Evolutionary conservation across 139 green algal genomes (phyloP).

Genomic region (Marvania coccoides): DNA sequence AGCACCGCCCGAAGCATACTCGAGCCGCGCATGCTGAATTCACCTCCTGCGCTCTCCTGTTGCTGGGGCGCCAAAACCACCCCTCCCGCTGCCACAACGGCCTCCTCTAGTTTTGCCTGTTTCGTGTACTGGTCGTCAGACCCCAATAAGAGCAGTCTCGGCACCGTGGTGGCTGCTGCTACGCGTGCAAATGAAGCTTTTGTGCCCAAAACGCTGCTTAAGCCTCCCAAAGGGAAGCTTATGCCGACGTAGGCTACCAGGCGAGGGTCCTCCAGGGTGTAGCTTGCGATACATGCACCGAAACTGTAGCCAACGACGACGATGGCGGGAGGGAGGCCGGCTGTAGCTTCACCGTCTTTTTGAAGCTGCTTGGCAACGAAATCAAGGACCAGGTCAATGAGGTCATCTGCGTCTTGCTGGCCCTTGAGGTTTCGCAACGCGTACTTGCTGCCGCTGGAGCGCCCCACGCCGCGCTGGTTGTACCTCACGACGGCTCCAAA

Average conservation of each 20-base stretch:
- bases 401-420: neutral
- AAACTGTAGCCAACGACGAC: conserved; percentile 20
- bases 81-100: neutral
- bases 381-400: neutral
- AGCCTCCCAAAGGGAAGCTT: conserved; percentile 10
- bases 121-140: conserved; percentile 23
- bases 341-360: too few species aligned
- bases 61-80: neutral
- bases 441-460: conserved; percentile 8
- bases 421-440: neutral
- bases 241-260: conserved; percentile 17
- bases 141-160: conserved; percentile 15
- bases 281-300: conserved; percentile 24
- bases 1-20: too few species aligned
- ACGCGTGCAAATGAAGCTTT: conserved; percentile 8
- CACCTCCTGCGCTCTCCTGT: neutral
- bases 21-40: neutral
- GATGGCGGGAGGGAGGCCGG: too few species aligned
- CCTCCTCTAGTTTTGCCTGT: neutral
- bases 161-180: neutral
- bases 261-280: conserved; percentile 9
- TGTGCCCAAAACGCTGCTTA: conserved; percentile 17
- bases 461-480: conserved; percentile 31
- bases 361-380: neutral
- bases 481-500: conserved; percentile 17